These are phyloP conservation scores for Incumbomyces delicatus DNA, from an alignment of 2,329 filamentous ascomycete genomes.

Conservation along the genomic window DNA sequence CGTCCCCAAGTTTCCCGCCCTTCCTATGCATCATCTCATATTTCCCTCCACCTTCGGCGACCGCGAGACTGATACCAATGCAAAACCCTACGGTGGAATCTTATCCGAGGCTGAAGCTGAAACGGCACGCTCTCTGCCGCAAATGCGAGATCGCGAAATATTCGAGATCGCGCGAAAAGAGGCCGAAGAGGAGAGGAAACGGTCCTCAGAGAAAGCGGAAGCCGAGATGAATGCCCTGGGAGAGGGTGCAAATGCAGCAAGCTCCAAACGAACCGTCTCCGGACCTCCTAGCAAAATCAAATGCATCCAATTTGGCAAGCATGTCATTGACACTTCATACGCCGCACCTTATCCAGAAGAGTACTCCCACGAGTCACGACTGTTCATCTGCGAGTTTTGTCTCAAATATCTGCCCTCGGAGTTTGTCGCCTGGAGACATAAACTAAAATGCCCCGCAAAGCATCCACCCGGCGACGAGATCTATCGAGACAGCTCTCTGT, in stretches of 20 bases:
- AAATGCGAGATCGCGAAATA: slow-evolving; percentile 65
- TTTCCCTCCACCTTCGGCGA: slow-evolving; percentile 65
- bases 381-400: slow-evolving; percentile 99
- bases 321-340: slow-evolving; percentile 99
- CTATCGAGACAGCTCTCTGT: slow-evolving; percentile 86
- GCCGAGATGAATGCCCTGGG: slow-evolving; percentile 40
- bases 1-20: slow-evolving; percentile 21
- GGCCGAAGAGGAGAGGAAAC: slow-evolving; percentile 85
- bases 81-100: slow-evolving; percentile 92
- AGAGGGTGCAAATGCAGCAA: slow-evolving; percentile 51
- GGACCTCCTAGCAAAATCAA: slow-evolving; percentile 93
- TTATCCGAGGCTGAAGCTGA: slow-evolving; percentile 82
- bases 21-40: slow-evolving; percentile 20
- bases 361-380: slow-evolving; percentile 87
- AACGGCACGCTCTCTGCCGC: slow-evolving; percentile 77
- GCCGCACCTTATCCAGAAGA: slow-evolving; percentile 96
- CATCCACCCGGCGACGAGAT: slow-evolving; percentile 97
- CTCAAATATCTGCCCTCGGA: slow-evolving; percentile 99
- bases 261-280: slow-evolving; percentile 61
- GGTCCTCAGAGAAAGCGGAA: slow-evolving; percentile 34
- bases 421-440: slow-evolving; percentile 95
- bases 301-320: slow-evolving; percentile 94
- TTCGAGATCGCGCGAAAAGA: slow-evolving; percentile 86
- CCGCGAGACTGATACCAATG: slow-evolving; percentile 75
- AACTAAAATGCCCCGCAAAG: slow-evolving; percentile 91